These are phyloP conservation scores for Lomentospora prolificans DNA, from an alignment of 2,329 filamentous ascomycete species.

Conservation along the genomic window DNA sequence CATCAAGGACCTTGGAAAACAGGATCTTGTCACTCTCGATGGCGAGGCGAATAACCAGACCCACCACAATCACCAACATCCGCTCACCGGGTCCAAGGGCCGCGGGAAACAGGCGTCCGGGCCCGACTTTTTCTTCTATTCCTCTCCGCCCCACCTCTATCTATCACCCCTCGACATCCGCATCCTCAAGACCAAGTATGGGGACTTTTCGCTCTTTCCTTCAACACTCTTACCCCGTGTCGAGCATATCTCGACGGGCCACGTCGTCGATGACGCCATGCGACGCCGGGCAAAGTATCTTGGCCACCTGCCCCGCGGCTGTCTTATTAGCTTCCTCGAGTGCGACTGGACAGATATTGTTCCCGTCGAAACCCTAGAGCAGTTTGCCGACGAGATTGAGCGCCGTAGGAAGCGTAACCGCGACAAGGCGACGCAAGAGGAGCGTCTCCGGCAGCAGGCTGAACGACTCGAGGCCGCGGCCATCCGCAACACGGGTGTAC, in stretches of 20 bases:
- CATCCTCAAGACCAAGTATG: conserved; percentile 83
- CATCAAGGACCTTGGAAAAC: conserved; percentile 23
- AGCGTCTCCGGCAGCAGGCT: conserved; percentile 72
- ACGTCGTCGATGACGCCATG: conserved; percentile 76
- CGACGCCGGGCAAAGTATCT: conserved; percentile 81
- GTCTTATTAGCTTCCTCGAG: conserved; percentile 81
- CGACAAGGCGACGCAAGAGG: conserved; percentile 78
- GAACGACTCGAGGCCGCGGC: conserved; percentile 69
- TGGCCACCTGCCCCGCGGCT: conserved; percentile 78
- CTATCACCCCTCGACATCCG: conserved; percentile 85
- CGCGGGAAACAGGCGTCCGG: conserved; percentile 15
- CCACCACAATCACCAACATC: conserved; percentile 2
- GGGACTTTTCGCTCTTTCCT: conserved; percentile 71
- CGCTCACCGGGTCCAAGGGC: neutral
- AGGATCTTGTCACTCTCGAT: neutral
- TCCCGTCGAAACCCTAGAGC: conserved; percentile 59
- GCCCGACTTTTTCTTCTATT: conserved; percentile 74
- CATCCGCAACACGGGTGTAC: conserved; percentile 42
- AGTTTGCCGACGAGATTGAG: conserved; percentile 69
- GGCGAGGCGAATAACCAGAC: neutral
- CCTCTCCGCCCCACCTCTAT: conserved; percentile 78
- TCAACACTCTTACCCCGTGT: conserved; percentile 78
- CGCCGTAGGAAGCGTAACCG: conserved; percentile 64
- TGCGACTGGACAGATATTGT: conserved; percentile 94
- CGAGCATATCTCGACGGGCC: conserved; percentile 80